Conservation (phyloP, 164 flowering plant genomes). For the Chloranthus sessilifolius region DNA sequence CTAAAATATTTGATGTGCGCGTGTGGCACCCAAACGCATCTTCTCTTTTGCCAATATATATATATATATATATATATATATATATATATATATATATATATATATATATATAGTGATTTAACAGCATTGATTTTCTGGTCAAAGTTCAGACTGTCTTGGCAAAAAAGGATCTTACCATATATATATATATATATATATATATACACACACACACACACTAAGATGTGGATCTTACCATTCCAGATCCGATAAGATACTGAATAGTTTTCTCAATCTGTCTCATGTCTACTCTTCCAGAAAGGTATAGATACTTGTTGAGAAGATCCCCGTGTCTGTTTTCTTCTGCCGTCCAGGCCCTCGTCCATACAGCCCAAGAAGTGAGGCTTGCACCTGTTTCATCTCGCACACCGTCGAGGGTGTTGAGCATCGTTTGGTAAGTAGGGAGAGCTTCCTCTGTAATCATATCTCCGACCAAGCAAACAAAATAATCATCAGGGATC, state of each 20-base stretch:
- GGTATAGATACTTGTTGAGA: slow-evolving; percentile 61
- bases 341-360: slow-evolving; percentile 71
- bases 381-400: slow-evolving; percentile 77
- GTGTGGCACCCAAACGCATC: no score
- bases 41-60: background rate
- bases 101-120: no score
- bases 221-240: slow-evolving; percentile 54
- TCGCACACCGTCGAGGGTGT: slow-evolving; percentile 56
- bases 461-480: slow-evolving; percentile 72
- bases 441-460: slow-evolving; percentile 62
- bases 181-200: no score
- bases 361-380: slow-evolving; percentile 74
- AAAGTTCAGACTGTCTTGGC: background rate
- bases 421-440: slow-evolving; percentile 42
- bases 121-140: no score
- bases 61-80: background rate
- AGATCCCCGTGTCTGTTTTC: slow-evolving; percentile 61
- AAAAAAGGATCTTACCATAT: no score
- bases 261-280: slow-evolving; percentile 66
- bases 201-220: no score
- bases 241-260: slow-evolving; percentile 69
- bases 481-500: slow-evolving; percentile 67
- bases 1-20: no score
- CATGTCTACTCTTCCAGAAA: slow-evolving; percentile 70
- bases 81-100: no score